These are phyloP conservation scores for Neurospora sublineolata DNA, from an alignment of 495 filamentous ascomycete genomes.

Conservation along the genomic window DNA sequence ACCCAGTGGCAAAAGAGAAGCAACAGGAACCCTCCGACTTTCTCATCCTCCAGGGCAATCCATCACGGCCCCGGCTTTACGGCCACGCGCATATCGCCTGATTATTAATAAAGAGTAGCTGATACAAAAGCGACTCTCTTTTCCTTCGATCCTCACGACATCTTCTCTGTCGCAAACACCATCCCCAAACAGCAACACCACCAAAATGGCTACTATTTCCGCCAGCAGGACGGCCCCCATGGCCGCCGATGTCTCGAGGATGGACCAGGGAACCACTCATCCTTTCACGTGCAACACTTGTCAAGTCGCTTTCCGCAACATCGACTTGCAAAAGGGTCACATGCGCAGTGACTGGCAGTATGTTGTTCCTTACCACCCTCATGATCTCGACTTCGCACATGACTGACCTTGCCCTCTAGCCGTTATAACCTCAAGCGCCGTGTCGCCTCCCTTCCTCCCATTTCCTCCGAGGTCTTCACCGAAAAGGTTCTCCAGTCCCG, in stretches of 20 bases:
- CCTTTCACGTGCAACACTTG: conserved; percentile 98
- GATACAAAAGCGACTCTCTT: background rate
- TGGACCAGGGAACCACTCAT: conserved; percentile 45
- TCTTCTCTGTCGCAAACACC: background rate
- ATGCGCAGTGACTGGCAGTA: conserved; percentile 99
- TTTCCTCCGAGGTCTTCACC: conserved; percentile 85
- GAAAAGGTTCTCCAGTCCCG: conserved; percentile 95
- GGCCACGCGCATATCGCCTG: background rate
- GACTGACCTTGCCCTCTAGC: conserved; percentile 33
- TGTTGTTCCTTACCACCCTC: conserved; percentile 25
- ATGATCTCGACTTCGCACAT: conserved; percentile 1
- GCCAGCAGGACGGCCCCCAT: conserved; percentile 27
- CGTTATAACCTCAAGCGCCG: conserved; percentile 96
- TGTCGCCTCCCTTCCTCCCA: conserved; percentile 80
- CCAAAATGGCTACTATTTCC: conserved; percentile 44
- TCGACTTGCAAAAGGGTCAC: conserved; percentile 85
- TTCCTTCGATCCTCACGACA: background rate
- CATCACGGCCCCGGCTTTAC: background rate
- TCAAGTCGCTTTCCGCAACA: conserved; percentile 87
- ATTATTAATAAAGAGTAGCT: background rate
- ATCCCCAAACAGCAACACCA: background rate
- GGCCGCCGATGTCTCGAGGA: conserved; percentile 14
- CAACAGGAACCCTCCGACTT: conserved; percentile 1
- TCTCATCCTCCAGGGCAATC: background rate
- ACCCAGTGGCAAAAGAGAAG: background rate